phyloP scores from a whole-genome alignment of 306 rosid species.

The Amphicarpaea edgeworthii region DNA sequence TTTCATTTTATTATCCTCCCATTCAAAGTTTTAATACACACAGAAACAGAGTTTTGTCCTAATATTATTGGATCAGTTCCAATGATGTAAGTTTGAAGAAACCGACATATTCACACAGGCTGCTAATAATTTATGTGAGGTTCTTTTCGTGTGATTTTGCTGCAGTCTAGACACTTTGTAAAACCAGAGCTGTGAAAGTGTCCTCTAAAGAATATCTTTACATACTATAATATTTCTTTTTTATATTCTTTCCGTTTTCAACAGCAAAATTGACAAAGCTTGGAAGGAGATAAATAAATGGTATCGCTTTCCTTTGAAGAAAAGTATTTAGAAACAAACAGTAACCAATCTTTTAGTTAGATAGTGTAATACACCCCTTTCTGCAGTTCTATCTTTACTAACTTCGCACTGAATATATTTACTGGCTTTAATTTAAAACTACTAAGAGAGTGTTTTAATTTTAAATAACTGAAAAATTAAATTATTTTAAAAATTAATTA shows the following conservation, averaged over 20 bases:
- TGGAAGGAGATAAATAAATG: constrained; percentile 21
- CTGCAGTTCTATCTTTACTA: constrained; percentile 2
- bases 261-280: background rate
- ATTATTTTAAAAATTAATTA: too few species aligned
- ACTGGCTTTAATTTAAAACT: too few species aligned
- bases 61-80: background rate
- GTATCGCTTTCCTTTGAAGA: constrained; percentile 24
- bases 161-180: constrained; percentile 16
- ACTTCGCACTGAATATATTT: too few species aligned
- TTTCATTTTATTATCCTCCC: background rate
- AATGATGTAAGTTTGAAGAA: background rate
- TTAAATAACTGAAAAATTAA: too few species aligned
- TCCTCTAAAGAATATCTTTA: constrained; percentile 26
- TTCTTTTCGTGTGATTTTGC: constrained; percentile 40
- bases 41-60: background rate
- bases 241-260: too few species aligned
- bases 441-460: too few species aligned
- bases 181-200: constrained; percentile 44
- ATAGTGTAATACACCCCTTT: background rate
- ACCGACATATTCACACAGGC: background rate
- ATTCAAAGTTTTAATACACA: background rate
- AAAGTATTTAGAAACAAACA: constrained; percentile 14
- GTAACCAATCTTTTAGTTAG: constrained; percentile 35
- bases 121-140: background rate
- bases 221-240: background rate